phyloP scores from a whole-genome alignment of 345 rosid species.

The Ceriops decandra region DNA sequence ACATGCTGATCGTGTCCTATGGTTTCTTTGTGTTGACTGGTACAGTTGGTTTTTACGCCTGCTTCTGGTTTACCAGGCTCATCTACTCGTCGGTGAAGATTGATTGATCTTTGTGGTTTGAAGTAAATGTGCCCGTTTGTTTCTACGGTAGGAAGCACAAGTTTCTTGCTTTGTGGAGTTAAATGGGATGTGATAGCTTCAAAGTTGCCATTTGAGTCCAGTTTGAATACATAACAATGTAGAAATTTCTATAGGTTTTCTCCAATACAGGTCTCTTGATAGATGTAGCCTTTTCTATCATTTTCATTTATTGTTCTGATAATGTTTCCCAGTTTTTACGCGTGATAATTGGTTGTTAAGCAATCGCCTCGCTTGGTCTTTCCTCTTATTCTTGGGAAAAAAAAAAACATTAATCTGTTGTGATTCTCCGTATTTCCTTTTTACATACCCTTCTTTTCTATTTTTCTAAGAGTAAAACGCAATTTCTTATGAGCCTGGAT shows the following conservation, averaged over 20 bases:
- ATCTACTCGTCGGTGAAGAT: slow-evolving; percentile 86
- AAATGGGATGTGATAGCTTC: neutral
- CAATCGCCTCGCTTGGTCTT: neutral
- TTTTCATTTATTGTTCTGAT: neutral
- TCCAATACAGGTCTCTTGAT: slow-evolving; percentile 21
- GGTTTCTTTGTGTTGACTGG: slow-evolving; percentile 83
- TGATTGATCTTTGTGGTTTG: slow-evolving; percentile 29
- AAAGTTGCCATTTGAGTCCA: slow-evolving; percentile 12
- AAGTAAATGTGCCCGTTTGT: slow-evolving; percentile 2
- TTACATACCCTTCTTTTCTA: too few species aligned
- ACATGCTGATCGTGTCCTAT: slow-evolving; percentile 73
- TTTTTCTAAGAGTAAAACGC: too few species aligned
- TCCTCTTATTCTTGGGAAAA: neutral
- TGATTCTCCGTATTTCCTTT: too few species aligned
- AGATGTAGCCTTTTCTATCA: slow-evolving; percentile 5
- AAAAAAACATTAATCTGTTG: too few species aligned
- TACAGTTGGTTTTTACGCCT: slow-evolving; percentile 78
- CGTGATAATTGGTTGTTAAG: slow-evolving; percentile 6
- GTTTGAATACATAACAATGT: slow-evolving; percentile 21
- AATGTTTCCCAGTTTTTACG: slow-evolving; percentile 10
- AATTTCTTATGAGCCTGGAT: too few species aligned
- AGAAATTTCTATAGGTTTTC: slow-evolving; percentile 22
- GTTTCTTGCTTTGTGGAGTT: slow-evolving; percentile 5
- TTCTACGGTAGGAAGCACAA: slow-evolving; percentile 2
- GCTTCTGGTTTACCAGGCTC: slow-evolving; percentile 90